Evolutionary conservation across 331 rosid species (phyloP), one percentile per base, ranked within the genome.

Genomic region (Saraca asoca): DNA sequence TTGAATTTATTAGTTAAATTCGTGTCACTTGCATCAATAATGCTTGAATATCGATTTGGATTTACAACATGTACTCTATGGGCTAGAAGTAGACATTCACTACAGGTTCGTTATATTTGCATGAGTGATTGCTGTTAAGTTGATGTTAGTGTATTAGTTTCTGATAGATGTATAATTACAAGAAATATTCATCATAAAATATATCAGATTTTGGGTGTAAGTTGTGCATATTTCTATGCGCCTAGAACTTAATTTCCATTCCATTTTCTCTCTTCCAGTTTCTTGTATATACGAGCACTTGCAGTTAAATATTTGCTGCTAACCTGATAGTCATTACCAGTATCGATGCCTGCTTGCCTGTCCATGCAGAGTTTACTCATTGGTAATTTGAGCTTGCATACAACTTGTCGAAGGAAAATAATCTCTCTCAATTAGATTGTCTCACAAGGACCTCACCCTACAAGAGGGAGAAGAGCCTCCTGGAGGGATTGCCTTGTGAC

Each of bases 31-130:
- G 63, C 59, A 43, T 51, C 54, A 51, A 68, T 68, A 39, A 2
- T 39, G 43, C 43, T 39, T 39, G 43, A 8, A 7, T 39, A 7
- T 72, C 72, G 63, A 12, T 73, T 63, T 58, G 38, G 58, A 35
- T 68, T 67, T 69, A 24, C 63, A 51, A 66, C 46, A 4, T 62
- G 84, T 75, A 67, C 46, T 75, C 57, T 71, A 43, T 51, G 35
- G n/a, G 57, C 39, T 9, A 20, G 75, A 43, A 5, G 56, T 39
- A 69, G 45, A 61, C 39, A 44, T 68, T 72, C 29, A 7, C 7
- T 16, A 63, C 42, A 72, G 66, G 66, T 66, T 68, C 49, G n/a
- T 62, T 76, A 62, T 72, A 51, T 65, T 68, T 56, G 62, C 68
- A 48, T 3, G 19, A 66, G 60, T 67, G 68, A 66, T 49, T 58